Conservation (phyloP, 768 basidiomycete species). For the Phaeotremella skinneri region DNA sequence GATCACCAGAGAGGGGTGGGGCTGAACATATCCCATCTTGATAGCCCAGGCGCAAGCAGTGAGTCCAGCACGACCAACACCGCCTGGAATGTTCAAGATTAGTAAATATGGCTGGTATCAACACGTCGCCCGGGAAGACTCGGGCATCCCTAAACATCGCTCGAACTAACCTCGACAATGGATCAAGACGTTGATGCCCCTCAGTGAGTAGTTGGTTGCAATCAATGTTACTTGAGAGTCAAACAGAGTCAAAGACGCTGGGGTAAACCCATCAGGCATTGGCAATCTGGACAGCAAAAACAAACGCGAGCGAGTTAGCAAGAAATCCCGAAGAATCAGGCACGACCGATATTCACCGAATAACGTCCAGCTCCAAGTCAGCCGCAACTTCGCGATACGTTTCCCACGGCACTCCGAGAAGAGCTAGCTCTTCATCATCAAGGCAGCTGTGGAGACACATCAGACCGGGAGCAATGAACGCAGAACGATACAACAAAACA, state of each 20-base stretch:
- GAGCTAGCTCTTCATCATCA: slow-evolving; percentile 76
- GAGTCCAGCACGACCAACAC: slow-evolving; percentile 88
- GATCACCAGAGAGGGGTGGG: slow-evolving; percentile 55
- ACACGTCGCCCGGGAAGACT: no score
- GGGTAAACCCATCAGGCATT: slow-evolving; percentile 84
- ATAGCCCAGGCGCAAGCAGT: slow-evolving; percentile 90
- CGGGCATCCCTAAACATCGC: no score
- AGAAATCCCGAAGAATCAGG: neutral
- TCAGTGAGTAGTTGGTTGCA: slow-evolving; percentile 69
- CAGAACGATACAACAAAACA: slow-evolving; percentile 3
- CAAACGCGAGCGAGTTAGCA: slow-evolving; percentile 7
- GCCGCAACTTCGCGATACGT: slow-evolving; percentile 68
- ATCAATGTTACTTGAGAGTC: slow-evolving; percentile 67
- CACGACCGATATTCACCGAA: slow-evolving; percentile 59
- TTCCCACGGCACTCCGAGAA: slow-evolving; percentile 81
- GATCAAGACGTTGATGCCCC: slow-evolving; percentile 68
- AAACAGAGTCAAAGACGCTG: slow-evolving; percentile 60
- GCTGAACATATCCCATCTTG: slow-evolving; percentile 80
- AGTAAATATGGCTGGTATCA: slow-evolving; percentile 1
- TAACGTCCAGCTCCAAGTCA: slow-evolving; percentile 69
- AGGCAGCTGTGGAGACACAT: slow-evolving; percentile 61
- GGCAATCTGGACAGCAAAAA: slow-evolving; percentile 63
- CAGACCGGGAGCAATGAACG: neutral
- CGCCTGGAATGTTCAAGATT: slow-evolving; percentile 49
- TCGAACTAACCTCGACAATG: slow-evolving; percentile 72